A percentile compares a stretch with the other conserved stretches of the same genome.
These are phyloP conservation scores for Exsudoporus frostii DNA, from an alignment of 768 basidiomycete species.

Conservation along the genomic window DNA sequence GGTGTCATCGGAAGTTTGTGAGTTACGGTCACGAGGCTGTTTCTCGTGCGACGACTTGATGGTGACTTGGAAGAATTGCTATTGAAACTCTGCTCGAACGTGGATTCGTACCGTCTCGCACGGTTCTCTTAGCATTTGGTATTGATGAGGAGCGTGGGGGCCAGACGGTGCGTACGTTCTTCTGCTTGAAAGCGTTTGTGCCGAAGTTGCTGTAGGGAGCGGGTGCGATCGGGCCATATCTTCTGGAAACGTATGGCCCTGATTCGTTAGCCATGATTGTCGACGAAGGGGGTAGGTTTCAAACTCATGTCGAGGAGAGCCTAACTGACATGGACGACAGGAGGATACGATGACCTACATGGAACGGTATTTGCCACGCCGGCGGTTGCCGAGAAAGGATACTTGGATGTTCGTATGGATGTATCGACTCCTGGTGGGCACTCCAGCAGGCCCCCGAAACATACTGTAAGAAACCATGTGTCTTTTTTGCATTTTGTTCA, in stretches of 20 bases:
- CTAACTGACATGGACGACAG: conserved; percentile 16
- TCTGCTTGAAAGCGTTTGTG: too few relatives aligned
- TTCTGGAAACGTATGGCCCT: conserved; percentile 46
- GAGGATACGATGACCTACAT: conserved; percentile 25
- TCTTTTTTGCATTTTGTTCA: background rate
- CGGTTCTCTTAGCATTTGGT: conserved; percentile 37
- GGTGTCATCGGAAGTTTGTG: conserved; percentile 35
- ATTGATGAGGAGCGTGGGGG: conserved; percentile 47
- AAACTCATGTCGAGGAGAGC: background rate
- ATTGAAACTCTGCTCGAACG: conserved; percentile 28
- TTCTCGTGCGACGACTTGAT: background rate
- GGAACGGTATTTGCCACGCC: conserved; percentile 34
- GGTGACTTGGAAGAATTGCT: conserved; percentile 17
- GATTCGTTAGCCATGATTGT: conserved; percentile 52
- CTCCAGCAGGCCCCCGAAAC: conserved; percentile 49
- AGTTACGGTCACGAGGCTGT: background rate
- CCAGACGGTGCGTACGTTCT: conserved; percentile 29
- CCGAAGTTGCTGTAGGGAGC: conserved; percentile 38
- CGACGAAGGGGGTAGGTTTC: conserved; percentile 51
- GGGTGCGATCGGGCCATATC: conserved; percentile 33
- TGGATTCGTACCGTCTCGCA: conserved; percentile 30
- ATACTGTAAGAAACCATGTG: conserved; percentile 39
- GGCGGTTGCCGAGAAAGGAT: conserved; percentile 41
- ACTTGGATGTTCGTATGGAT: conserved; percentile 39
- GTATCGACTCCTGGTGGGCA: conserved; percentile 51